Conservation (phyloP, 371 early-diverging fungal genomes). For the Furculomyces boomerangus region DNA sequence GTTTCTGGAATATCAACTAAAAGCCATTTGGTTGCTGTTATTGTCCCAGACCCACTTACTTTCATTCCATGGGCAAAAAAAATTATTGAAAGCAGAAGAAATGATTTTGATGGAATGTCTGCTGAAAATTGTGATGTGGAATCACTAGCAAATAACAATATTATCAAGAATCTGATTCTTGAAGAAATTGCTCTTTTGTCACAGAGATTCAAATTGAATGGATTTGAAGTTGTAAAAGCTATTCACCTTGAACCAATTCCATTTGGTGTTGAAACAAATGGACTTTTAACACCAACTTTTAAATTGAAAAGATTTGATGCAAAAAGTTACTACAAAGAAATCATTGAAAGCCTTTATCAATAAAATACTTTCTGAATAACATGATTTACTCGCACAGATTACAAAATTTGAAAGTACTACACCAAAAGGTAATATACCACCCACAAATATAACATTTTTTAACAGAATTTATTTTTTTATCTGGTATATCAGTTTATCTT, state of each 20-base stretch:
- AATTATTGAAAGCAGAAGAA: not conserved
- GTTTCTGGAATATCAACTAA: constrained; percentile 80
- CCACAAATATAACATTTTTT: too few relatives aligned
- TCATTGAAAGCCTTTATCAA: constrained; percentile 25
- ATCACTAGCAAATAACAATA: not conserved
- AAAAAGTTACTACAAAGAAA: constrained; percentile 32
- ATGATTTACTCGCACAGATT: too few relatives aligned
- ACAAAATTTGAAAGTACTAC: too few relatives aligned
- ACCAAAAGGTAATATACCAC: too few relatives aligned
- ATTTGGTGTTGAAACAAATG: constrained; percentile 68
- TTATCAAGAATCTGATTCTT: not conserved
- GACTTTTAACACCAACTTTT: constrained; percentile 58
- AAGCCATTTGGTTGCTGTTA: constrained; percentile 55
- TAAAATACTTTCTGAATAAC: too few relatives aligned
- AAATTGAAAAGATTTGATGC: constrained; percentile 62
- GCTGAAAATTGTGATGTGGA: constrained; percentile 20
- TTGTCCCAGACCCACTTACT: constrained; percentile 49
- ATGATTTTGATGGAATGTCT: constrained; percentile 14
- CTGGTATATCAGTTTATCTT: too few relatives aligned
- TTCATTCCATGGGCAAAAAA: constrained; percentile 22
- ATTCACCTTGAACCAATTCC: constrained; percentile 48
- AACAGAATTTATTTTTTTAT: too few relatives aligned
- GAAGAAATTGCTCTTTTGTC: not conserved
- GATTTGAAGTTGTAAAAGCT: constrained; percentile 59
- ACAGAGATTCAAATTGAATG: not conserved